Evolutionary conservation across 2,329 filamentous ascomycete genomes (phyloP), one percentile per base, ranked within the genome.

Genomic region (Beauveria rudraprayagi): DNA sequence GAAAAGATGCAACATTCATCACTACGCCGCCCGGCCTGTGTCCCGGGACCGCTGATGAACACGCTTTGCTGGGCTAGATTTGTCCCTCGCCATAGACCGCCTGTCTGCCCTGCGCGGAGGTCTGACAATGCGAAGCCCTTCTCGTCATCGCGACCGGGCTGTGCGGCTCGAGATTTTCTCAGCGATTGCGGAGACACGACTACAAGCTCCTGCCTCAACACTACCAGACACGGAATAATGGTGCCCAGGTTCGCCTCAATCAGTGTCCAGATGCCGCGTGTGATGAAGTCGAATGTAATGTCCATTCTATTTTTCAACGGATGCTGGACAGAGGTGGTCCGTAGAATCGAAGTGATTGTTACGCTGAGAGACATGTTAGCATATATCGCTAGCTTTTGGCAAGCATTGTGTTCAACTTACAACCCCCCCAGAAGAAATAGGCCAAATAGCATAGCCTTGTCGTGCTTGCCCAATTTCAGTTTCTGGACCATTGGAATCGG

Each of bases 211-310:
- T 65, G 67, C 22, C 63, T 64, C 9, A 69, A 62, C 3, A 65
- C 56, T 2, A 73, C 73, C 5, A 76, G 67, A 61, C 74, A 76
- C 46, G 73, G 67, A 60, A 73, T 72, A 16, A 76, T 70, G 62
- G 75, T 71, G 63, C 72, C 75, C 28, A 70, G 67, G 28, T 72
- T 72, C 37, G 75, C 69, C 59, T 77, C 75, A n/a, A 72, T 65
- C 46, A 75, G 67, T 6, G 72, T 73, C 72, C 73, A 76, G 30
- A 69, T 65, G 37, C 67, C 67, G 40, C 65, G 62, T 3, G 66
- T 53, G 34, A 68, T 67, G 19, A 67, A 67, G 62, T 61, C 64
- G 65, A 67, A 71, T 3, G 70, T 70, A 2, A 63, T 64, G 47
- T 76, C 73, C 17, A 64, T 63, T 43, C 68, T 71, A 11, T 67